phyloP scores from a whole-genome alignment of 176 grass and related monocot species.

The Elaeis guineensis region DNA sequence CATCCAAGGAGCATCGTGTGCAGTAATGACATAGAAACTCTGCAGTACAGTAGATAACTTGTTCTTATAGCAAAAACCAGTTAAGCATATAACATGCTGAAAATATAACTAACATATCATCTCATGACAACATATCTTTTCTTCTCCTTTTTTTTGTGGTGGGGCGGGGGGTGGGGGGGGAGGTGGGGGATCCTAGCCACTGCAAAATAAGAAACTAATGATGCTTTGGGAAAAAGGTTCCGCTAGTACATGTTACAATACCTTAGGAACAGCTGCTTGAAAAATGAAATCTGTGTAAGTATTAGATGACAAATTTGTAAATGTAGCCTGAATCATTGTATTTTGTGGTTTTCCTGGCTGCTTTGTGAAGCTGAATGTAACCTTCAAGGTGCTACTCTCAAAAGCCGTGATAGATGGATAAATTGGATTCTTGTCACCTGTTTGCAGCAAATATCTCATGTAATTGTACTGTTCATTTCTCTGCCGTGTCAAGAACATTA shows the following conservation, averaged over 20 bases:
- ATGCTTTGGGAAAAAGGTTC: not conserved
- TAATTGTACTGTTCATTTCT: not conserved
- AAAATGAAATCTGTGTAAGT: constrained; percentile 82
- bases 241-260: constrained; percentile 13
- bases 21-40: too few species aligned
- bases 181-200: too few species aligned
- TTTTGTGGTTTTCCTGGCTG: constrained; percentile 71
- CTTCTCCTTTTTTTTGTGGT: too few species aligned
- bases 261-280: constrained; percentile 98
- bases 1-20: too few species aligned
- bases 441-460: constrained; percentile 20
- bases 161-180: too few species aligned
- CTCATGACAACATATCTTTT: too few species aligned
- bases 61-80: too few species aligned
- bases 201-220: too few species aligned
- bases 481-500: not conserved
- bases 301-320: constrained; percentile 78
- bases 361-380: constrained; percentile 72
- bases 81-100: too few species aligned
- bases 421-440: constrained; percentile 33
- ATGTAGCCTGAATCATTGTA: constrained; percentile 54
- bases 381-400: constrained; percentile 75
- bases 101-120: too few species aligned
- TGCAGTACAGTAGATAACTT: too few species aligned
- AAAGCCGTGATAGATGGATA: constrained; percentile 73